Percentiles rank a stretch among this genome's conserved stretches.
These are phyloP conservation scores for Erythrobasidium hasegawianum DNA, from an alignment of 1,284 basidiomycete genomes.

Conservation along the genomic window DNA sequence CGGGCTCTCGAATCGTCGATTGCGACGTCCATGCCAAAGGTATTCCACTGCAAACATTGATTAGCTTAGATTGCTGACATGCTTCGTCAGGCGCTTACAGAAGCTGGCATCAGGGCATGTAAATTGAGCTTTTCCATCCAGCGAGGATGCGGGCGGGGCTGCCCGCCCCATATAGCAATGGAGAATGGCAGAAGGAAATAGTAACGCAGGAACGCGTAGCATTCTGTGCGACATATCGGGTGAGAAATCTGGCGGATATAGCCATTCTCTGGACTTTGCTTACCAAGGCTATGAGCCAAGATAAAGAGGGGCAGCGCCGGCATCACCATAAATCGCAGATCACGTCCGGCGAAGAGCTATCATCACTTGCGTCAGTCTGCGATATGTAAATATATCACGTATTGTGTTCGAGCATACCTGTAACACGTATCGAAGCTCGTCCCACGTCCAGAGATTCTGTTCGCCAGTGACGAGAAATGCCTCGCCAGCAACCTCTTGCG, in stretches of 20 bases:
- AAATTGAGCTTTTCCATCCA: conserved; percentile 25
- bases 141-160: conserved; percentile 6
- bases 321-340: not conserved
- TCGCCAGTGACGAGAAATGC: conserved; percentile 31
- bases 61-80: not conserved
- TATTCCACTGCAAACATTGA: conserved; percentile 8
- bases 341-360: conserved; percentile 17
- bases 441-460: conserved; percentile 18
- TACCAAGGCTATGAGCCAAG: conserved; percentile 18
- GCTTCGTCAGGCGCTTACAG: not conserved
- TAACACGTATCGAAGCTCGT: conserved; percentile 12
- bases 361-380: not conserved
- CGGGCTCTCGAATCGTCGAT: conserved; percentile 30
- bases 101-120: conserved; percentile 25
- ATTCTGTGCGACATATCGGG: not conserved
- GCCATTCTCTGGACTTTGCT: not conserved
- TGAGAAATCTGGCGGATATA: not conserved
- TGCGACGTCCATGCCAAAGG: conserved; percentile 22
- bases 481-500: conserved; percentile 26
- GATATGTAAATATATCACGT: not conserved
- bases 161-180: not conserved
- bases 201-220: conserved; percentile 8
- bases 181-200: conserved; percentile 10
- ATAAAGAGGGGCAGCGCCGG: conserved; percentile 13
- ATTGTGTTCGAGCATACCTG: conserved; percentile 4